Evolutionary conservation across 257 asterid genomes (phyloP).

Genomic region (Salvia rosmarinus): DNA sequence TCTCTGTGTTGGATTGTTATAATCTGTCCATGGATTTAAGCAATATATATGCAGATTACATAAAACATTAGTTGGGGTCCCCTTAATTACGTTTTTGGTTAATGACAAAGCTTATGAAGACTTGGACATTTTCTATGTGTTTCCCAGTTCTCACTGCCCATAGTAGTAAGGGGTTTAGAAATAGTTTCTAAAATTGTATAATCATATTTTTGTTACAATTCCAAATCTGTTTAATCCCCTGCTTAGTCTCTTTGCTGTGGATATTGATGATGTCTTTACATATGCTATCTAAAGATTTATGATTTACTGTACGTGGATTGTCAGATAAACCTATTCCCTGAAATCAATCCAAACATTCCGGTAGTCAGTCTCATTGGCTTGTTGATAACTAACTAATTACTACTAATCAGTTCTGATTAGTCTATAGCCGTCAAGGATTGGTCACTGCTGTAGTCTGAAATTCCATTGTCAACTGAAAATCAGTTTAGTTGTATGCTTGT

Average conservation of each 20-base stretch:
- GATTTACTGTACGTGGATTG: neutral
- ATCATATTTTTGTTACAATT: neutral
- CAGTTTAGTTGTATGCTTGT: neutral
- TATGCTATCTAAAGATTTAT: neutral
- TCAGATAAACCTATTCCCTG: neutral
- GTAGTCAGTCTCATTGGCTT: neutral
- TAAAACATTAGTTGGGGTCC: neutral
- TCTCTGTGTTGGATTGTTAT: neutral
- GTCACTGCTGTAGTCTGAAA: neutral
- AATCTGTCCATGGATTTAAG: too few relatives aligned
- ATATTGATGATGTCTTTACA: neutral
- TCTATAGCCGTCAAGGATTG: neutral
- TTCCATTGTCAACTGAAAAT: neutral
- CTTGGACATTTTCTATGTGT: neutral
- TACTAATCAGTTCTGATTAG: slow-evolving; percentile 5
- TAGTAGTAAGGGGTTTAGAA: neutral
- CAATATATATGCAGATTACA: neutral
- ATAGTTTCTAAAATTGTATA: neutral
- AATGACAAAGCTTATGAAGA: neutral
- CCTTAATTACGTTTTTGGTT: neutral
- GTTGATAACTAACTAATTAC: neutral
- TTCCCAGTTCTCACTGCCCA: neutral
- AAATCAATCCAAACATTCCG: neutral
- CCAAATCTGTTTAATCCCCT: neutral
- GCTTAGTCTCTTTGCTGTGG: neutral